Percentiles rank a stretch among this genome's conserved stretches.
phyloP scores from a whole-genome alignment of 306 rosid species.

The Dryas drummondii region DNA sequence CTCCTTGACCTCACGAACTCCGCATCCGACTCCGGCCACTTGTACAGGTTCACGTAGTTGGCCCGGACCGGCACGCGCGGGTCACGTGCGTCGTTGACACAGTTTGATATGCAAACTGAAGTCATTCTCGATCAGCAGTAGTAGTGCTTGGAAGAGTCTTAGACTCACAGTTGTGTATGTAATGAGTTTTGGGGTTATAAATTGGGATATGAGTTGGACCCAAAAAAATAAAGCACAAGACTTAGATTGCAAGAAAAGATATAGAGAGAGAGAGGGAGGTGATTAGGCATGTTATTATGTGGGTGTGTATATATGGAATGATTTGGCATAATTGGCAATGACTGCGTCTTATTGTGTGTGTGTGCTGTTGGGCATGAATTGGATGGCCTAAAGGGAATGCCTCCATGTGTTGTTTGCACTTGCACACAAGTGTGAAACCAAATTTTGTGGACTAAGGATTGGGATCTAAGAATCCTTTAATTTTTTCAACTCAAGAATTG shows the following conservation, averaged over 20 bases:
- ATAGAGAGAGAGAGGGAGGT: constrained; percentile 14
- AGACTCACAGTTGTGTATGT: background rate
- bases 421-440: background rate
- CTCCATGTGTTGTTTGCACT: background rate
- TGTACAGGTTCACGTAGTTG: constrained; percentile 68
- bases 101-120: constrained; percentile 69
- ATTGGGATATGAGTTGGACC: constrained; percentile 15
- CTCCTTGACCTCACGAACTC: constrained; percentile 71
- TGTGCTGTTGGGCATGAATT: constrained; percentile 43
- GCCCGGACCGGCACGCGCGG: constrained; percentile 71
- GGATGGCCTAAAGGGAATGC: constrained; percentile 39
- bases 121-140: constrained; percentile 36
- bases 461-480: no score
- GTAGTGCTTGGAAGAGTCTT: background rate
- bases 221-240: constrained; percentile 2
- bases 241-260: constrained; percentile 59
- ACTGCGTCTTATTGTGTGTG: constrained; percentile 19
- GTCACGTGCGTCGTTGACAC: constrained; percentile 63
- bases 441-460: background rate
- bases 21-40: constrained; percentile 85
- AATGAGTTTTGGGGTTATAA: constrained; percentile 18
- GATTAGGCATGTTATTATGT: constrained; percentile 19
- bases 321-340: constrained; percentile 53
- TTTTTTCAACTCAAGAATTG: no score
- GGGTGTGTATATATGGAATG: constrained; percentile 21